These are phyloP conservation scores for Cyanodermella asteris DNA, from an alignment of 2,329 filamentous ascomycete species.

Conservation along the genomic window DNA sequence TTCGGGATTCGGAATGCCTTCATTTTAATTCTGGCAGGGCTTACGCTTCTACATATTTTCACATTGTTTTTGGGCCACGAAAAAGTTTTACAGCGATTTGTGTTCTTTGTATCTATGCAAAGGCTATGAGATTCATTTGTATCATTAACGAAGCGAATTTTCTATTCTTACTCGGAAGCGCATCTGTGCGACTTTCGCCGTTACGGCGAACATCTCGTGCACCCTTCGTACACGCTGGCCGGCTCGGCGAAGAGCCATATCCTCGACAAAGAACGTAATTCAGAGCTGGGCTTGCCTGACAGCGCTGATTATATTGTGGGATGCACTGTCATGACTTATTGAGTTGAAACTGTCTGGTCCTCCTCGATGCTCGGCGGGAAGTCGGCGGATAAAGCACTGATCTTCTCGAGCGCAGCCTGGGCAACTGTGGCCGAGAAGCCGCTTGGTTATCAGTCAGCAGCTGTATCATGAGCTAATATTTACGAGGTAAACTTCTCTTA, in stretches of 20 bases:
- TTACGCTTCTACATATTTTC: no score
- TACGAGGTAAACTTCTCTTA: constrained; percentile 52
- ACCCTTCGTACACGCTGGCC: constrained; percentile 1
- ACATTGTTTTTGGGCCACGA: no score
- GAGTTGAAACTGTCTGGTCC: constrained; percentile 42
- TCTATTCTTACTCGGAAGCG: no score
- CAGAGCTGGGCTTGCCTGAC: constrained; percentile 1
- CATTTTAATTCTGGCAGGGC: no score
- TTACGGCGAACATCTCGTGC: constrained; percentile 2
- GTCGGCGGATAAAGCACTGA: constrained; percentile 39
- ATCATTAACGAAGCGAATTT: no score
- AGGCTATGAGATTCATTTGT: no score
- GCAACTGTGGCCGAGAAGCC: constrained; percentile 59
- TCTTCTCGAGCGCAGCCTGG: constrained; percentile 41
- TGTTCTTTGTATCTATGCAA: no score
- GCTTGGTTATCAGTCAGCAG: constrained; percentile 21
- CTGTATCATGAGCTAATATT: constrained; percentile 22
- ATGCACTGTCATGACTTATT: no score
- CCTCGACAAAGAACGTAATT: neutral
- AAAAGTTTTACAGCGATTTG: no score
- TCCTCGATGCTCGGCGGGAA: constrained; percentile 52
- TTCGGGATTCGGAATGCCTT: no score
- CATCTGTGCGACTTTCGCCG: constrained; percentile 3
- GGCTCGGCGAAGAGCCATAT: constrained; percentile 1
- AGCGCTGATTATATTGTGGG: constrained; percentile 10